phyloP scores from a whole-genome alignment of 2,329 filamentous ascomycete species.

The Fusarium concolor region DNA sequence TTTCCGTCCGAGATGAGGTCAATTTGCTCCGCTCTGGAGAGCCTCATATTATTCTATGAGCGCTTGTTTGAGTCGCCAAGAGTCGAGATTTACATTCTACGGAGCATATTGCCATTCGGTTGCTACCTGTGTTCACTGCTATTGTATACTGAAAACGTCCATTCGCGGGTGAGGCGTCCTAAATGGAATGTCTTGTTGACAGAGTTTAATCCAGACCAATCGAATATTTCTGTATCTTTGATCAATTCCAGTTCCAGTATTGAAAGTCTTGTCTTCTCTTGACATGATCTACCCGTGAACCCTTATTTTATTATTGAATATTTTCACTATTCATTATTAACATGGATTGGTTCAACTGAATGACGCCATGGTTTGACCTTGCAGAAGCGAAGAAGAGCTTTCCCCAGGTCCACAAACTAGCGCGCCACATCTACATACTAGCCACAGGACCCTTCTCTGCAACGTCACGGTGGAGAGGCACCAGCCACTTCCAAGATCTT shows the following conservation, averaged over 20 bases:
- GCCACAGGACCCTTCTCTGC: constrained; percentile 19
- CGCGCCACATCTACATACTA: constrained; percentile 12
- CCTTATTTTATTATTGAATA: constrained; percentile 25
- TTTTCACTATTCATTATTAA: constrained; percentile 16
- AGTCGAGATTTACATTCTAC: background rate
- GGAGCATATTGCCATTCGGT: background rate
- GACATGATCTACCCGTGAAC: constrained; percentile 11
- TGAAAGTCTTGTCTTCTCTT: background rate
- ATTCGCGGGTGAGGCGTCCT: constrained; percentile 12
- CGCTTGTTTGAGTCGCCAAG: constrained; percentile 18
- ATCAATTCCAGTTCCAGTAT: background rate
- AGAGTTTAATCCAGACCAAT: constrained; percentile 9
- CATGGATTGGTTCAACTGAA: constrained; percentile 31
- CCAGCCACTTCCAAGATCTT: constrained; percentile 35
- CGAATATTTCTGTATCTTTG: background rate
- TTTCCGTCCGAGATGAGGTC: constrained; percentile 37
- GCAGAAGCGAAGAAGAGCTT: constrained; percentile 37
- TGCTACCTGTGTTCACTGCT: background rate
- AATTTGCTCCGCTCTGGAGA: constrained; percentile 28
- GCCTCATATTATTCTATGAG: constrained; percentile 14
- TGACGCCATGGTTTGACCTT: constrained; percentile 28
- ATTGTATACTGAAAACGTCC: constrained; percentile 14
- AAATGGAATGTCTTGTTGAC: constrained; percentile 25
- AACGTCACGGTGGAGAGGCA: constrained; percentile 32
- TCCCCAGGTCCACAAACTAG: constrained; percentile 23